Evolutionary conservation across 1,284 basidiomycete genomes (phyloP).

Genomic region (Ceratobasidium sp.): DNA sequence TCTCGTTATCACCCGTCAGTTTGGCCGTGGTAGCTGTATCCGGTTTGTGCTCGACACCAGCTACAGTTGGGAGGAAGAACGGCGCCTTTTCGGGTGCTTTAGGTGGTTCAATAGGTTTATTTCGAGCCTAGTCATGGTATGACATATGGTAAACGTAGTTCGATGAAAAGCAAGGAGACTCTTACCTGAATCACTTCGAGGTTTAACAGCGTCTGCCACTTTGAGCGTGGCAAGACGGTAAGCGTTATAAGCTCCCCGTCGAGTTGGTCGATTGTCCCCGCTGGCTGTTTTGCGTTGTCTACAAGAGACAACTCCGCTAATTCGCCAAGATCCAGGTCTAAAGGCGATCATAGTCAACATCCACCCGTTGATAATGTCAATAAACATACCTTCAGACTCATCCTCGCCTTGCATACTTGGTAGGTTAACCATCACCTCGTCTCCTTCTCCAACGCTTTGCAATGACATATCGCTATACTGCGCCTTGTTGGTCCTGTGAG

Average conservation of each 20-base stretch:
- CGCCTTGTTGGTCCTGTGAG: slow-evolving; percentile 88
- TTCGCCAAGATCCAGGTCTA: slow-evolving; percentile 70
- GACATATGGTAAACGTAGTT: slow-evolving; percentile 44
- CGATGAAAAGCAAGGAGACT: slow-evolving; percentile 39
- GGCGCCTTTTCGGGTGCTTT: slow-evolving; percentile 96
- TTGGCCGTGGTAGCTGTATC: slow-evolving; percentile 62
- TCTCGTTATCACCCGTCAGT: slow-evolving; percentile 51
- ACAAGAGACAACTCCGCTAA: slow-evolving; percentile 67
- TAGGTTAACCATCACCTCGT: slow-evolving; percentile 74
- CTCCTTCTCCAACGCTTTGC: slow-evolving; percentile 77
- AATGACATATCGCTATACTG: slow-evolving; percentile 91
- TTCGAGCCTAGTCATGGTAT: slow-evolving; percentile 74
- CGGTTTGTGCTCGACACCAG: slow-evolving; percentile 86
- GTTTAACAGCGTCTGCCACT: slow-evolving; percentile 97
- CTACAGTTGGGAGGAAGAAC: slow-evolving; percentile 94
- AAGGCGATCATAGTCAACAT: slow-evolving; percentile 48
- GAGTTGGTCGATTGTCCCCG: slow-evolving; percentile 74
- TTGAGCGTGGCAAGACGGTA: slow-evolving; percentile 89
- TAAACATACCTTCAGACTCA: slow-evolving; percentile 73
- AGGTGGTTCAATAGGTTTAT: slow-evolving; percentile 95
- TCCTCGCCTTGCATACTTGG: slow-evolving; percentile 86
- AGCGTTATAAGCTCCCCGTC: slow-evolving; percentile 90
- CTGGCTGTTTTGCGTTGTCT: slow-evolving; percentile 55
- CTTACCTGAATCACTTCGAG: slow-evolving; percentile 92
- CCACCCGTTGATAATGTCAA: slow-evolving; percentile 45